Evolutionary conservation across 331 rosid genomes (phyloP).

Genomic region (Prunus yedoensis): DNA sequence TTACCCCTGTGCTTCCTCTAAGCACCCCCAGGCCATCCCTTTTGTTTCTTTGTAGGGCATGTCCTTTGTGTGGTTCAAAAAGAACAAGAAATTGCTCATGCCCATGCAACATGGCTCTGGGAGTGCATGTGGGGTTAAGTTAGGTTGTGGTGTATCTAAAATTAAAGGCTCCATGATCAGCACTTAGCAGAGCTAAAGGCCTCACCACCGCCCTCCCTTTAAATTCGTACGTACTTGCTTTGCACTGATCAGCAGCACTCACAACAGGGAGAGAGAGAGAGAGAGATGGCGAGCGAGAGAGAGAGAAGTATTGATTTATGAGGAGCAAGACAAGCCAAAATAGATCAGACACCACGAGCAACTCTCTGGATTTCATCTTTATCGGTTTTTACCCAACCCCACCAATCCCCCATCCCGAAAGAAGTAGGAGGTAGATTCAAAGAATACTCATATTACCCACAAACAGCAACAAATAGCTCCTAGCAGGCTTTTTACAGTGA

Average conservation of each 20-base stretch:
- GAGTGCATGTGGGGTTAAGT: not conserved
- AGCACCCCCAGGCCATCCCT: not conserved
- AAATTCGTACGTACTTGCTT: slow-evolving; percentile 9
- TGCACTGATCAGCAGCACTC: not conserved
- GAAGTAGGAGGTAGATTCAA: too few species aligned
- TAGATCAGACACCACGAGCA: too few species aligned
- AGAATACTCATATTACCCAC: too few species aligned
- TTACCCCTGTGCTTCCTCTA: not conserved
- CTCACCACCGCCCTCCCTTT: slow-evolving; percentile 8
- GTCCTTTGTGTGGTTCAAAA: not conserved
- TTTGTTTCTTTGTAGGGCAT: not conserved
- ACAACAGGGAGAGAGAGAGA: too few species aligned
- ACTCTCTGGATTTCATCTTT: too few species aligned
- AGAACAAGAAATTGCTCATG: not conserved
- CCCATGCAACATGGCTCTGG: not conserved
- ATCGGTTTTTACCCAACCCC: too few species aligned
- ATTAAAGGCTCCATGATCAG: not conserved
- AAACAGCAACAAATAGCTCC: too few species aligned
- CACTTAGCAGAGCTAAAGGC: not conserved
- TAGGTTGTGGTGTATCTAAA: not conserved
- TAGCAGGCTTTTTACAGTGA: too few species aligned
- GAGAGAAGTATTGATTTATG: too few species aligned
- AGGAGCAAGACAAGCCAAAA: too few species aligned
- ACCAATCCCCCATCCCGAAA: too few species aligned
- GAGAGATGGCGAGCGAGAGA: too few species aligned